These are phyloP conservation scores for Bipolaris sorokiniana DNA, from an alignment of 2,329 filamentous ascomycete genomes.

Conservation along the genomic window DNA sequence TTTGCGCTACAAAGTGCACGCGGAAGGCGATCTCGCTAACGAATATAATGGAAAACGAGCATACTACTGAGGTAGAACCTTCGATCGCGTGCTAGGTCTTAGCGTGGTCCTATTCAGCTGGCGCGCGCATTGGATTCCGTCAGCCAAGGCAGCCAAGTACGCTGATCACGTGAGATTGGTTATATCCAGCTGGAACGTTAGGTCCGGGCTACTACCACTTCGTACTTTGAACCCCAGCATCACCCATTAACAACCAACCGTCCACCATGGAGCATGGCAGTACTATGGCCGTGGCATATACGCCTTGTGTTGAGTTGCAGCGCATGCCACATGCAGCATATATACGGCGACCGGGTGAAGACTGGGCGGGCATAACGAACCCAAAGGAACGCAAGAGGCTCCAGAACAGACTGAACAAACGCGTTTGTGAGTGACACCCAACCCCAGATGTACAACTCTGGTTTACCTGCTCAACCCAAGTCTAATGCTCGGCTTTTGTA, in stretches of 20 bases:
- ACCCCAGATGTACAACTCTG: background rate
- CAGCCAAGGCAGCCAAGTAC: background rate
- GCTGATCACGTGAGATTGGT: background rate
- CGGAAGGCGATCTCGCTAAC: too few species aligned
- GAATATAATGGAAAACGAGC: too few species aligned
- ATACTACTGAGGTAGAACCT: too few species aligned
- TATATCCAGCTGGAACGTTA: too few species aligned
- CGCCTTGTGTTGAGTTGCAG: background rate
- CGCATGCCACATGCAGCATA: background rate
- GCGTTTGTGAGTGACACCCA: constrained; percentile 8
- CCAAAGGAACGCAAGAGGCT: constrained; percentile 23
- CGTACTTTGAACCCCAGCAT: background rate
- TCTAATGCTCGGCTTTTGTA: background rate
- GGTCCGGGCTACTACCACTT: background rate
- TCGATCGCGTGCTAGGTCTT: too few species aligned
- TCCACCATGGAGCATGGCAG: background rate
- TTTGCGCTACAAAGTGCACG: background rate
- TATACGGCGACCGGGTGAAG: constrained; percentile 13
- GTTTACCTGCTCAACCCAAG: background rate
- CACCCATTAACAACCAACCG: background rate
- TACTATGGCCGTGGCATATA: background rate
- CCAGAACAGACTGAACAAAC: constrained; percentile 30
- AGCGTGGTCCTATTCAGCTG: too few species aligned
- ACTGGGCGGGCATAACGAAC: constrained; percentile 28
- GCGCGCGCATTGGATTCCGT: too few species aligned